Evolutionary conservation across 2,329 filamentous ascomycete genomes (phyloP).

Genomic region (Stylonectria norvegica): DNA sequence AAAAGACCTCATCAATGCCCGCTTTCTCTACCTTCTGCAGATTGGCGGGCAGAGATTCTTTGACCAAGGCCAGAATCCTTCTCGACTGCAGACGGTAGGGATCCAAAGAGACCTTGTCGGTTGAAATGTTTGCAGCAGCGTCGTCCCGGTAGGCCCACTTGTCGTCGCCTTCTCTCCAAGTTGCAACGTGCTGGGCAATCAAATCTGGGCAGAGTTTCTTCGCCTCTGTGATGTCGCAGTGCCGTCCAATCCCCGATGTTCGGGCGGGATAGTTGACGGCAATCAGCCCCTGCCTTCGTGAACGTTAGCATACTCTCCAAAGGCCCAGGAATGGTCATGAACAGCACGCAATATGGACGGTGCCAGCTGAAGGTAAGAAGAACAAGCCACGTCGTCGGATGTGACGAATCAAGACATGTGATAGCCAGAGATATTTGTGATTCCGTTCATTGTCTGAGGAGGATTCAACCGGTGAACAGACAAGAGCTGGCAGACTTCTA

Average conservation of each 20-base stretch:
- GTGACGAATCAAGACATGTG: no score
- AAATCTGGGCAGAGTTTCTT: slow-evolving; percentile 82
- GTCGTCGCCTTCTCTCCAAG: slow-evolving; percentile 87
- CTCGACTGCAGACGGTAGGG: slow-evolving; percentile 84
- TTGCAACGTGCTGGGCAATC: slow-evolving; percentile 88
- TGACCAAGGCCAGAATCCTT: slow-evolving; percentile 75
- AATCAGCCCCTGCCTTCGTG: slow-evolving; percentile 76
- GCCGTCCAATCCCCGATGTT: slow-evolving; percentile 71
- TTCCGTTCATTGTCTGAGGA: no score
- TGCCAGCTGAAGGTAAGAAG: no score
- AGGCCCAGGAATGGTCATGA: neutral
- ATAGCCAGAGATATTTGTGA: no score
- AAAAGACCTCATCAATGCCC: slow-evolving; percentile 90
- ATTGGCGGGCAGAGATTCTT: slow-evolving; percentile 63
- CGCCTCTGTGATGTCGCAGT: slow-evolving; percentile 77
- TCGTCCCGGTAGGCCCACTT: slow-evolving; percentile 89
- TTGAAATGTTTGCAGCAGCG: slow-evolving; percentile 72
- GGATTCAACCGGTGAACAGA: no score
- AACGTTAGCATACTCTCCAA: slow-evolving; percentile 14
- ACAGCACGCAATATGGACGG: no score
- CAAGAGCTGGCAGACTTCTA: no score
- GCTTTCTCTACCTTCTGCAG: slow-evolving; percentile 85
- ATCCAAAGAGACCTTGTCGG: slow-evolving; percentile 91
- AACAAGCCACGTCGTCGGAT: no score
- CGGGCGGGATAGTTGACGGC: slow-evolving; percentile 94